A percentile compares a stretch with the other conserved stretches of the same genome.
Evolutionary conservation across 768 basidiomycete genomes (phyloP).

Genomic region (Ephemerocybe angulata): DNA sequence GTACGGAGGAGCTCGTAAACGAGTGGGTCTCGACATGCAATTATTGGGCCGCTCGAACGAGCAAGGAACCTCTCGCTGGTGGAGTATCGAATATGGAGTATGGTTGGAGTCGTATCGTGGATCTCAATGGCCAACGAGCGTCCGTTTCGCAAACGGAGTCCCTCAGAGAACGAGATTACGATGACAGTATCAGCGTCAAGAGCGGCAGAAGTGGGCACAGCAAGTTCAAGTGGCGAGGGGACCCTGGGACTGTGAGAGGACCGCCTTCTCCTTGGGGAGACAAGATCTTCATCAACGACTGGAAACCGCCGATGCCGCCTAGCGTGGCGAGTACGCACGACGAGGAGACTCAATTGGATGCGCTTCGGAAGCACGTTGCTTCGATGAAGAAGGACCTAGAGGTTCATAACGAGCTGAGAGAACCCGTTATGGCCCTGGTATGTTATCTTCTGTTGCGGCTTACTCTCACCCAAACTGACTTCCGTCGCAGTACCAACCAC

Average conservation of each 20-base stretch:
- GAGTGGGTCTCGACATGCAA: conserved; percentile 99
- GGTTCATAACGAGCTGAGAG: conserved; percentile 76
- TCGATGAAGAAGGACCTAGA: conserved; percentile 76
- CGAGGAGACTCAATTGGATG: conserved; percentile 91
- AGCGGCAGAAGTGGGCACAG: conserved; percentile 74
- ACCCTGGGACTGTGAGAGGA: conserved; percentile 66
- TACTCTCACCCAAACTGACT: conserved; percentile 13
- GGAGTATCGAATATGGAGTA: conserved; percentile 99
- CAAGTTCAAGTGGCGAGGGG: conserved; percentile 63
- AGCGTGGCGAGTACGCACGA: conserved; percentile 81
- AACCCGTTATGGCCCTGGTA: conserved; percentile 81
- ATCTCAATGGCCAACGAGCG: conserved; percentile 46
- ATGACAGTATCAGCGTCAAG: conserved; percentile 54
- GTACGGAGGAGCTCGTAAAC: conserved; percentile 96
- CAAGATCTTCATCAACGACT: conserved; percentile 79
- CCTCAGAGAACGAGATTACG: conserved; percentile 31
- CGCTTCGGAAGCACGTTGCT: conserved; percentile 75
- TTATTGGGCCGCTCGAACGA: conserved; percentile 96
- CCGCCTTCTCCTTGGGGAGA: conserved; percentile 74
- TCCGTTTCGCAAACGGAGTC: conserved; percentile 59
- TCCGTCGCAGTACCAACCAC: conserved; percentile 67
- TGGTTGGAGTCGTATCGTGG: conserved; percentile 85
- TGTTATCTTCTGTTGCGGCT: conserved; percentile 8
- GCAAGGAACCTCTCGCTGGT: conserved; percentile 91
- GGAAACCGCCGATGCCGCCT: conserved; percentile 89